Conservation (phyloP, 768 basidiomycete genomes). For the Lenzites betulinus region DNA sequence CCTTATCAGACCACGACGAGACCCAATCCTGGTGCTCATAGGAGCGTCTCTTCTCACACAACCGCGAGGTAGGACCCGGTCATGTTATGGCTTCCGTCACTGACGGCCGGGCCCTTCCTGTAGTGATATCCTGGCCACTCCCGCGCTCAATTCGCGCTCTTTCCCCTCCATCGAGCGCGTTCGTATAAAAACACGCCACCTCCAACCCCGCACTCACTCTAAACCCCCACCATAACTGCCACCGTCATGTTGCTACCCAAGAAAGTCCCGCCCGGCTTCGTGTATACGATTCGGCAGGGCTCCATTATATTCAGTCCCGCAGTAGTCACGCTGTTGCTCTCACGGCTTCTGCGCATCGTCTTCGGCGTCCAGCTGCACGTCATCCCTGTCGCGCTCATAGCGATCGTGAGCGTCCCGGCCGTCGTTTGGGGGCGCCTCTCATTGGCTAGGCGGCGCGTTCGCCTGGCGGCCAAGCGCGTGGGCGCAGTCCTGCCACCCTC, state of each 20-base stretch:
- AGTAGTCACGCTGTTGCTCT: not conserved
- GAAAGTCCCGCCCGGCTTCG: not conserved
- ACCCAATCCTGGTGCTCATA: too few relatives aligned
- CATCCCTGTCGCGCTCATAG: not conserved
- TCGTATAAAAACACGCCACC: not conserved
- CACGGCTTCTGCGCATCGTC: not conserved
- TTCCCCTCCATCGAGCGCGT: not conserved
- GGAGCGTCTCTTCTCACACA: too few relatives aligned
- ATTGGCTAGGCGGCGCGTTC: not conserved
- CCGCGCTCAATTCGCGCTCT: too few relatives aligned
- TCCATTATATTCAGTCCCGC: not conserved
- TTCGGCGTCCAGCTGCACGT: not conserved
- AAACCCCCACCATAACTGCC: not conserved
- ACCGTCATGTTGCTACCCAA: not conserved
- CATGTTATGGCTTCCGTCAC: too few relatives aligned
- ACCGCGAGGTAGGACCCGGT: too few relatives aligned
- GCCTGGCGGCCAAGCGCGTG: not conserved
- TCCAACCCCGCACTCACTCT: not conserved
- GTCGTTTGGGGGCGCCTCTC: not conserved
- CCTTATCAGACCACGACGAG: not conserved
- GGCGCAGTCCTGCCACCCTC: slow-evolving; percentile 3
- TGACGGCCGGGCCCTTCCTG: too few relatives aligned
- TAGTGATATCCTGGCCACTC: too few relatives aligned
- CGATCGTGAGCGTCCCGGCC: not conserved
- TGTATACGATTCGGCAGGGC: not conserved